Percentiles rank a stretch among this genome's conserved stretches.
These are phyloP conservation scores for Cryptococcus sp. DNA, from an alignment of 1,284 basidiomycete species.

Conservation along the genomic window DNA sequence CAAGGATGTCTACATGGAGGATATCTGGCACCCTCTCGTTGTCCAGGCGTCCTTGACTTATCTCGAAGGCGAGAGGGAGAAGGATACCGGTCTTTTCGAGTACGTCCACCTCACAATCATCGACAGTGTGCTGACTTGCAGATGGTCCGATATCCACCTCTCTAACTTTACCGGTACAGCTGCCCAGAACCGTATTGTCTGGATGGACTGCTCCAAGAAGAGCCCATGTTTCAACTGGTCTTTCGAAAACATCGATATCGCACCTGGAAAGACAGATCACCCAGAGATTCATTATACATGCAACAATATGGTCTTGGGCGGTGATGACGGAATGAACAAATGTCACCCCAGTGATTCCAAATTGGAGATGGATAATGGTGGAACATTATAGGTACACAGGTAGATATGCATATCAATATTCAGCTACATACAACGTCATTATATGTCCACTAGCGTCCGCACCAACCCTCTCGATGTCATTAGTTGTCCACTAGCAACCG, in stretches of 20 bases:
- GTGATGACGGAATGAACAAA: slow-evolving; percentile 15
- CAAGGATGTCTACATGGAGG: slow-evolving; percentile 48
- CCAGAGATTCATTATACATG: slow-evolving; percentile 24
- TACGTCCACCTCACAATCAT: neutral
- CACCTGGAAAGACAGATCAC: slow-evolving; percentile 21
- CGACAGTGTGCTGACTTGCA: neutral
- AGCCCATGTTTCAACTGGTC: slow-evolving; percentile 27
- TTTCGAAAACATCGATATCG: slow-evolving; percentile 21
- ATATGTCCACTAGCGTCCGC: neutral
- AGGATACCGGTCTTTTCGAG: slow-evolving; percentile 26
- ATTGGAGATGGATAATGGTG: slow-evolving; percentile 17
- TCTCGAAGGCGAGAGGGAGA: slow-evolving; percentile 10
- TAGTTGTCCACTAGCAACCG: neutral
- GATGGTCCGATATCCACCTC: slow-evolving; percentile 29
- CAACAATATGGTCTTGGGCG: slow-evolving; percentile 18
- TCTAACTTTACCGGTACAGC: slow-evolving; percentile 25
- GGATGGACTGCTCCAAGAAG: slow-evolving; percentile 27
- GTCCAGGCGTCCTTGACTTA: slow-evolving; percentile 23
- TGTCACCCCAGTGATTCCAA: slow-evolving; percentile 21
- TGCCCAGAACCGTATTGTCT: slow-evolving; percentile 21
- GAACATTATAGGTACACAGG: slow-evolving; percentile 4
- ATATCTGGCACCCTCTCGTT: slow-evolving; percentile 23
- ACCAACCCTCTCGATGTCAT: neutral
- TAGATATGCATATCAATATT: neutral
- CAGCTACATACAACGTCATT: too few species aligned